Evolutionary conservation across 345 rosid genomes (phyloP), one percentile per base, ranked within the genome.

Genomic region (Salix arbutifolia): DNA sequence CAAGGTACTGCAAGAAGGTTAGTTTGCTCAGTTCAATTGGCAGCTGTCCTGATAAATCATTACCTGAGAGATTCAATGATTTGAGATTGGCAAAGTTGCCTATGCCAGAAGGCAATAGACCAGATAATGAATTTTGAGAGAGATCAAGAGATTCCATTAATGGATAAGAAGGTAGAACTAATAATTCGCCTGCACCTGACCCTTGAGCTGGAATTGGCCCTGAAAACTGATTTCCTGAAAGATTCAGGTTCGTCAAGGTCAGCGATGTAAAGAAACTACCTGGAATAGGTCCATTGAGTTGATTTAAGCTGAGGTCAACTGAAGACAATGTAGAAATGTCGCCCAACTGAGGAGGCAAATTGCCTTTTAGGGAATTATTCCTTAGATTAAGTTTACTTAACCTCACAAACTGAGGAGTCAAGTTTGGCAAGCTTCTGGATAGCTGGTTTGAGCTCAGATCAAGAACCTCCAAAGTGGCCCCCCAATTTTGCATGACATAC

Each of bases 61-160:
- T 95, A 78, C 83, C 81, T 16, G 97, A 96, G 71, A 95, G 84
- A 84, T 83, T 89, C 75, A 95, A 87, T 84, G 86, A 81, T 65
- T 46, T 85, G 65, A 95, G 89, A 67, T 74, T 80, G 60, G 74
- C 93, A 85, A 90, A 56, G 68, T 88, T 82, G 70, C 97, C 93
- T 50, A 93, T 85, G 65, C 85, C 90, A 8, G 88, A 81, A 64
- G 96, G 90, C 82, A 95, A 84, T 69, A 67, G 68, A 73, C 94
- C 97, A 9, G 81, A 75, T 74, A 95, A 85, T 72, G 86, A 88
- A 85, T 95, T 95, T 62, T 87, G 67, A 16, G 97, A 95, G 76
- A 95, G 97, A 87, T 95, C 99, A 80, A 95, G 96, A 80, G 79
- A 90, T 85, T 91, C 97, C 91, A 92, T 81, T 38, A 40, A 86